These are phyloP conservation scores for Wickerhamiella lipophila DNA, from an alignment of 805 yeast species.

Conservation along the genomic window DNA sequence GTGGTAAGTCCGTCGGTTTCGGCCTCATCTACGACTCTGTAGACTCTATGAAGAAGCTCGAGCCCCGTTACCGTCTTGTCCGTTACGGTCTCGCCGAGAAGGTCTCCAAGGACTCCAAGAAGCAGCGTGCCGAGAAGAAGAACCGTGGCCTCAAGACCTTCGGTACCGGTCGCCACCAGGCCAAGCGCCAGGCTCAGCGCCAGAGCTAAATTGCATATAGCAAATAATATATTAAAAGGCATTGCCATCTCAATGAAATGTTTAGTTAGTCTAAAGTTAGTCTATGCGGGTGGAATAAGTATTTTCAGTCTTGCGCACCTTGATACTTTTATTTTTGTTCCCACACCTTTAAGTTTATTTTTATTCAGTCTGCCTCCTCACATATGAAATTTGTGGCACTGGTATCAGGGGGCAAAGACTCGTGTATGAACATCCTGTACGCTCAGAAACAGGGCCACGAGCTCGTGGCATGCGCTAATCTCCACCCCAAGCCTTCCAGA, in stretches of 20 bases:
- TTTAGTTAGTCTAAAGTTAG: too few relatives aligned
- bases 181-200: slow-evolving; percentile 39
- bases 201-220: slow-evolving; percentile 17
- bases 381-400: slow-evolving; percentile 93
- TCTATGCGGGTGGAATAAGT: too few relatives aligned
- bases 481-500: slow-evolving; percentile 40
- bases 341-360: too few relatives aligned
- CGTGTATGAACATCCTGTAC: slow-evolving; percentile 78
- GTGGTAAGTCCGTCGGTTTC: slow-evolving; percentile 98
- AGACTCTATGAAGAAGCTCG: slow-evolving; percentile 96
- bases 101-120: slow-evolving; percentile 97
- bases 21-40: slow-evolving; percentile 97
- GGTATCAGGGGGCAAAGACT: slow-evolving; percentile 93
- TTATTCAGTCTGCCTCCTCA: too few relatives aligned
- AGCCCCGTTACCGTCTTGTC: slow-evolving; percentile 98
- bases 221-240: slow-evolving; percentile 11
- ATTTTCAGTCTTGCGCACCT: too few relatives aligned
- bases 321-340: too few relatives aligned
- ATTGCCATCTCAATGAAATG: slow-evolving; percentile 8
- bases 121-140: slow-evolving; percentile 99
- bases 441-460: slow-evolving; percentile 80
- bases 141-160: slow-evolving; percentile 98
- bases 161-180: slow-evolving; percentile 94
- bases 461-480: slow-evolving; percentile 69
- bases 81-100: slow-evolving; percentile 96